A percentile compares a stretch with the other conserved stretches of the same genome.
phyloP scores from a whole-genome alignment of 2,329 filamentous ascomycete species.

The Colletotrichum shisoi region DNA sequence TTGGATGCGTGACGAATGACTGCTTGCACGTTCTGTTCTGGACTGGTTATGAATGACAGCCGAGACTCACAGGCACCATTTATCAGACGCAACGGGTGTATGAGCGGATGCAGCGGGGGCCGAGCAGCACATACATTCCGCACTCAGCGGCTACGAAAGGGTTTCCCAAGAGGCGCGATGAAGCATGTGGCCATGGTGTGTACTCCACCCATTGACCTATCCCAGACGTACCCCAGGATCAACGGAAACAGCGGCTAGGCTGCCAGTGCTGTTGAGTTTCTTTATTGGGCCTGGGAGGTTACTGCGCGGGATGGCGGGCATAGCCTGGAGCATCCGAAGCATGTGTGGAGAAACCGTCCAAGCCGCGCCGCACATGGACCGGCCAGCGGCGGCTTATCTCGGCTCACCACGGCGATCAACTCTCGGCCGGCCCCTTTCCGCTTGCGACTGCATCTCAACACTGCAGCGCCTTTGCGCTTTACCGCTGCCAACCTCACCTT shows the following conservation, averaged over 20 bases:
- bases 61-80: neutral
- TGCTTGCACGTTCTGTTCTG: neutral
- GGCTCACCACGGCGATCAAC: constrained; percentile 44
- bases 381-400: constrained; percentile 54
- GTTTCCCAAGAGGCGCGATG: constrained; percentile 24
- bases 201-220: constrained; percentile 13
- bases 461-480: constrained; percentile 26
- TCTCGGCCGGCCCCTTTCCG: constrained; percentile 41
- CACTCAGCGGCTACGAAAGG: constrained; percentile 38
- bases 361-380: constrained; percentile 40
- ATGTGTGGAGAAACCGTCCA: constrained; percentile 28
- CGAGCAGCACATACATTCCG: constrained; percentile 30
- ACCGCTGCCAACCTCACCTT: constrained; percentile 40
- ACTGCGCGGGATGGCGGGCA: constrained; percentile 24
- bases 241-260: constrained; percentile 31
- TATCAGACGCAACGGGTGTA: constrained; percentile 16
- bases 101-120: constrained; percentile 10
- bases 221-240: constrained; percentile 18
- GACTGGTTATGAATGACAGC: neutral
- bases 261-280: neutral
- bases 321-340: constrained; percentile 36
- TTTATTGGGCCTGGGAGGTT: constrained; percentile 4
- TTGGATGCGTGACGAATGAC: constrained; percentile 1
- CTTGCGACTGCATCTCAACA: constrained; percentile 33
- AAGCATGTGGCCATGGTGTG: constrained; percentile 21